Evolutionary conservation across 345 rosid species (phyloP).

Genomic region (Punica granatum): DNA sequence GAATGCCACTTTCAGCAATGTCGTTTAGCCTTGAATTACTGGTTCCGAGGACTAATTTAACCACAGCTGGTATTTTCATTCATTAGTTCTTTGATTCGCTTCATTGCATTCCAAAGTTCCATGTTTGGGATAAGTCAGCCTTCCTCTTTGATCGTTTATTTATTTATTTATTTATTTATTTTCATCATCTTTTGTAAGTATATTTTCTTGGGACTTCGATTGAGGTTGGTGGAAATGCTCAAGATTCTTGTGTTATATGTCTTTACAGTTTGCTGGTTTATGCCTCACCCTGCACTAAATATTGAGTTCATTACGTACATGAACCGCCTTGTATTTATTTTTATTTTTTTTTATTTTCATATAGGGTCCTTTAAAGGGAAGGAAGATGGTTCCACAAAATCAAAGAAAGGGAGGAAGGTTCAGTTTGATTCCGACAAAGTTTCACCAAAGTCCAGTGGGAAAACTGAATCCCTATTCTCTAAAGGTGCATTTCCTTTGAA

Average conservation of each 20-base stretch:
- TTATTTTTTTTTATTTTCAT: slow-evolving; percentile 7
- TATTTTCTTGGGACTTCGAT: not conserved
- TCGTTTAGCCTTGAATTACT: no score
- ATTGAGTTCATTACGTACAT: not conserved
- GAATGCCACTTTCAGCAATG: no score
- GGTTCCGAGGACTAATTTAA: not conserved
- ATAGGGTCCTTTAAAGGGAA: slow-evolving; percentile 34
- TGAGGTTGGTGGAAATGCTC: not conserved
- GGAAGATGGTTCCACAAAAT: slow-evolving; percentile 38
- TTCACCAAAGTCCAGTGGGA: slow-evolving; percentile 8
- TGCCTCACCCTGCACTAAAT: not conserved
- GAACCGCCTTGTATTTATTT: not conserved
- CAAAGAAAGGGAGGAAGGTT: slow-evolving; percentile 52
- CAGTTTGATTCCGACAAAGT: slow-evolving; percentile 26
- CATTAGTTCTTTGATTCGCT: not conserved
- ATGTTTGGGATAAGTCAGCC: not conserved
- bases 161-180: no score
- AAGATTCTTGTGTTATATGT: no score
- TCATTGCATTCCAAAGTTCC: not conserved
- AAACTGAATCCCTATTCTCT: slow-evolving; percentile 19
- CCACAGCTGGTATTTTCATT: no score
- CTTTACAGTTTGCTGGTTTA: no score
- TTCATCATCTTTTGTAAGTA: not conserved
- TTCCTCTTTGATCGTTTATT: not conserved
- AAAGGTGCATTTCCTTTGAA: slow-evolving; percentile 26